Base-by-base conservation (phyloP, 169 alveolate genomes). In the Eimeria necatrix region DNA sequence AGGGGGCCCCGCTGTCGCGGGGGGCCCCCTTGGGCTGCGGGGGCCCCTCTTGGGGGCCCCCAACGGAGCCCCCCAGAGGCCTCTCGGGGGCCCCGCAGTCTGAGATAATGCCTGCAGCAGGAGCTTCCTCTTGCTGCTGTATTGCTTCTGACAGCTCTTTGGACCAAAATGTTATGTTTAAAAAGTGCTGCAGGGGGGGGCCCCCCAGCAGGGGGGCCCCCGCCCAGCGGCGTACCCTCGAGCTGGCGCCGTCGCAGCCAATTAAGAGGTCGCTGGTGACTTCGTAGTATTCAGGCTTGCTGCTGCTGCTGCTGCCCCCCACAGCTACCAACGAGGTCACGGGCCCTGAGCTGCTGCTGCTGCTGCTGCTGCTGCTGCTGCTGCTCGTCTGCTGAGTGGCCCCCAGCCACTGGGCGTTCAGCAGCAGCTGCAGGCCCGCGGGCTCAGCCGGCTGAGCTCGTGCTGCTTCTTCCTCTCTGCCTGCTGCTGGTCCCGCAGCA, bases 181-280 rank as follows among this genome's bases (percentile, higher is more conserved):
- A 56, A 18, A 91, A 73, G 59, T 70, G 95, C 90, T 91, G 95
- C 22, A 91, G 83, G 4, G 74, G 59, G 14, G 90, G 89, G 89
- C 71, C 71, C 71, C 89, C 89, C 5, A 48, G 70, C 8, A 80
- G 89, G 51, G 32, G 71, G 24, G 89, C 49, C 51, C 89, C 70
- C 5, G 24, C 56, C 89, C 89, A 80, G 51, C 51, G 26, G 14
- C 89, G 64, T 24, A 91, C 95, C 16, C 46, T 26, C 80, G 95
- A 91, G 22, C 61, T 68, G 71, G 95, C 95, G 5, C 95, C 95
- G 71, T 91, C 95, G 83, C 95, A 74, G 32, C 89, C 95, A 52
- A 91, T 51, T 49, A 91, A 51, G 60, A 91, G 68, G 71, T 81
- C 95, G 71, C 95, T 91, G 53, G 84, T 83, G 56, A 91, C 48